Conservation (phyloP, 2,329 filamentous ascomycete genomes). For the Penicillium sp. region DNA sequence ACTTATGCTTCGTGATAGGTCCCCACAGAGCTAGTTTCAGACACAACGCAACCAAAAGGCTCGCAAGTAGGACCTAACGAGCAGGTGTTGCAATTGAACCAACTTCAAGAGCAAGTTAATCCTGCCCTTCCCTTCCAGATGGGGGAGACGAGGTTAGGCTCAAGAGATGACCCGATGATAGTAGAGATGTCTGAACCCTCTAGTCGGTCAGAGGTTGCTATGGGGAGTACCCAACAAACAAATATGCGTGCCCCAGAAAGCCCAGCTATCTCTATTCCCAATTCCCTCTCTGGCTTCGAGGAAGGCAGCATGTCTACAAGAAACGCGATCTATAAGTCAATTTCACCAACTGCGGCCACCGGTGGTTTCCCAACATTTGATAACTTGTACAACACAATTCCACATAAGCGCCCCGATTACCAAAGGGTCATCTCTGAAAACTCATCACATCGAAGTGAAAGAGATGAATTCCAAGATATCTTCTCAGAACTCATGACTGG, state of each 20-base stretch:
- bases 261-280: neutral
- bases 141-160: neutral
- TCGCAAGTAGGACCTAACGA: neutral
- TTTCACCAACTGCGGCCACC: conserved; percentile 9
- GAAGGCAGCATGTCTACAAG: neutral
- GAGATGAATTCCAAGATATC: conserved; percentile 34
- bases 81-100: neutral
- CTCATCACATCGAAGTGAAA: conserved; percentile 23
- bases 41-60: neutral
- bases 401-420: conserved; percentile 1
- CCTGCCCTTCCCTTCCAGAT: neutral
- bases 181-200: neutral
- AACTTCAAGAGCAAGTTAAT: neutral
- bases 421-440: conserved; percentile 10
- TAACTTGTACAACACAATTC: neutral
- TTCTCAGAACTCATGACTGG: conserved; percentile 38
- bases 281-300: neutral
- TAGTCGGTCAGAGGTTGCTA: neutral
- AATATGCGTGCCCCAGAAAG: neutral
- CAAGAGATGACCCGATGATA: neutral
- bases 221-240: neutral
- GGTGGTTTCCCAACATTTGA: conserved; percentile 4
- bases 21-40: neutral
- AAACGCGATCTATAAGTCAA: conserved; percentile 4
- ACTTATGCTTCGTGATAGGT: conserved; percentile 4